These are phyloP conservation scores for Helichrysum umbraculigerum DNA, from an alignment of 129 eudicot genomes.

Conservation along the genomic window DNA sequence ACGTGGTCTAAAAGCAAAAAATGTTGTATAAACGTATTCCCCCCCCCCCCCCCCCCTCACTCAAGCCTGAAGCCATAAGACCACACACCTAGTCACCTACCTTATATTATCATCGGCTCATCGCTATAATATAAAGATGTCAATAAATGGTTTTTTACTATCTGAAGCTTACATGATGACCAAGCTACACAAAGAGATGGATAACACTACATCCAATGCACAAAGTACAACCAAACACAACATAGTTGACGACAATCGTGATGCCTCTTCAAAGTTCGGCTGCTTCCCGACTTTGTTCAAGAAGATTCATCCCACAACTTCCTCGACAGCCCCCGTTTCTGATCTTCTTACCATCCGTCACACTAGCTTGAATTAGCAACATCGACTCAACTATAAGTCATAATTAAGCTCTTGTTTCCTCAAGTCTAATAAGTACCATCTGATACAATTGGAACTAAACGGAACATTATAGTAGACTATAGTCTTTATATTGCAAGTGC, in stretches of 20 bases:
- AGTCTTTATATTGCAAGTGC: too few species aligned
- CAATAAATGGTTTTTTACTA: too few species aligned
- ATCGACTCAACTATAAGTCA: not conserved
- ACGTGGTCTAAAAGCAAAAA: not conserved
- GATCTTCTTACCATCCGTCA: not conserved
- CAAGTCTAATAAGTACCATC: too few species aligned
- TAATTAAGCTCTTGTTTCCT: not conserved
- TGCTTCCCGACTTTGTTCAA: slow-evolving; percentile 30
- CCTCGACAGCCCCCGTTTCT: not conserved
- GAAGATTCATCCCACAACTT: slow-evolving; percentile 30
- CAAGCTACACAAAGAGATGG: not conserved
- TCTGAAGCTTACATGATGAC: too few species aligned
- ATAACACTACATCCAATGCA: not conserved
- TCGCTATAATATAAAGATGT: too few species aligned
- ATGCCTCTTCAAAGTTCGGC: not conserved
- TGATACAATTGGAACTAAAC: too few species aligned
- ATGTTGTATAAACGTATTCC: not conserved
- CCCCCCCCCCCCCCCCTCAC: too few species aligned
- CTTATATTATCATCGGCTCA: too few species aligned
- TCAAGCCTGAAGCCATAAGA: not conserved
- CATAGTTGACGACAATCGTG: not conserved
- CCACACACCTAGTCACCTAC: not conserved
- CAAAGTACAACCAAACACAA: slow-evolving; percentile 4
- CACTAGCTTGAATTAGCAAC: not conserved
- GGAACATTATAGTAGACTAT: too few species aligned